Conservation (phyloP, 768 basidiomycete species). For the Leccinum variicolor region DNA sequence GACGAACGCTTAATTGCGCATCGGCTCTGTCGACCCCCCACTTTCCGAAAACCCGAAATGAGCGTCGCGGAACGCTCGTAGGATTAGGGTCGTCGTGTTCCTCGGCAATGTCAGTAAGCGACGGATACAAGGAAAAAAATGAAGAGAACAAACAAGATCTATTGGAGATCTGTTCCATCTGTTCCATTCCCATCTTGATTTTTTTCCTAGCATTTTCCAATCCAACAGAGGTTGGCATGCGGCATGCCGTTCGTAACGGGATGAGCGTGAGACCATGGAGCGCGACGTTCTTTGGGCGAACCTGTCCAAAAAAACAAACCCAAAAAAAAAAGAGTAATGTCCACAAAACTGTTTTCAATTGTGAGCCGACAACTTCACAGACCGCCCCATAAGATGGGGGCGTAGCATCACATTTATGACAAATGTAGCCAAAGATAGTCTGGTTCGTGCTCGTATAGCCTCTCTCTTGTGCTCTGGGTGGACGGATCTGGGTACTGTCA, state of each 20-base stretch:
- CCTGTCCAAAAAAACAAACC: background rate
- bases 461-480: background rate
- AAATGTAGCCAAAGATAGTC: background rate
- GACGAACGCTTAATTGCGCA: slow-evolving; percentile 3
- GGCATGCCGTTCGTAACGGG: slow-evolving; percentile 1
- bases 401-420: background rate
- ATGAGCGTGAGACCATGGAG: slow-evolving; percentile 14
- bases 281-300: background rate
- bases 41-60: slow-evolving; percentile 10
- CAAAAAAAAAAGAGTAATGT: background rate
- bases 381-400: background rate
- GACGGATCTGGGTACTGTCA: background rate
- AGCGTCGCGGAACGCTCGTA: slow-evolving; percentile 25
- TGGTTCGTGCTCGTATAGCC: slow-evolving; percentile 5
- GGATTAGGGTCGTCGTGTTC: background rate
- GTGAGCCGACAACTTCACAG: background rate
- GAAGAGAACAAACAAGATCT: background rate
- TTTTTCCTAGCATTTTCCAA: background rate
- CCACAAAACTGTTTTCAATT: background rate
- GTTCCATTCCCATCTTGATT: slow-evolving; percentile 7
- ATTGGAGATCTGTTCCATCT: background rate
- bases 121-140: slow-evolving; percentile 7
- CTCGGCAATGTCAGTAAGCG: slow-evolving; percentile 6
- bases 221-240: background rate
- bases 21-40: background rate